Evolutionary conservation across 257 asterid species (phyloP).

Genomic region (Cruciata laevipes): DNA sequence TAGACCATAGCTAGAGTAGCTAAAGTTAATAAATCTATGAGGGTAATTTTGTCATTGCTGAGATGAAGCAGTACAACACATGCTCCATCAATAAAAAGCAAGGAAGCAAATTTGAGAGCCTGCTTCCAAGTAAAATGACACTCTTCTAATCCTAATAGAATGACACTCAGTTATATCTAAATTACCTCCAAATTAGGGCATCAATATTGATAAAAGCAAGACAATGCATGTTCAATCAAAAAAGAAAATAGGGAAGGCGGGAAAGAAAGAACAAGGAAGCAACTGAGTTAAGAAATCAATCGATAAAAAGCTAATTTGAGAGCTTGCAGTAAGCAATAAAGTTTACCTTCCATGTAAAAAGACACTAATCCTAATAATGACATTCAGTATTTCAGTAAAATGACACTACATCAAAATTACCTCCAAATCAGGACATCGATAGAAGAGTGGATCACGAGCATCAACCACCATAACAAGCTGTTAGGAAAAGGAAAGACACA

Average conservation of each 20-base stretch:
- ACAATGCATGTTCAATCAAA: too few relatives aligned
- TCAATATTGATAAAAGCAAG: slow-evolving; percentile 61
- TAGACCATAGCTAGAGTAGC: too few relatives aligned
- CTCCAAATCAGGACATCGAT: slow-evolving; percentile 98
- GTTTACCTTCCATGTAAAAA: not conserved
- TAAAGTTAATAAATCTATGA: too few relatives aligned
- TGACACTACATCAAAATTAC: slow-evolving; percentile 27
- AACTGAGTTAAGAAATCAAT: not conserved
- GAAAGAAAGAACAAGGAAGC: not conserved
- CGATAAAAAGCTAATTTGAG: not conserved
- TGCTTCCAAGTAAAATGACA: not conserved
- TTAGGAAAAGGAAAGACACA: slow-evolving; percentile 18
- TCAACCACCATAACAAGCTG: slow-evolving; percentile 98
- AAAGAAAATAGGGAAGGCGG: too few relatives aligned
- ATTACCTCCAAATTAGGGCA: slow-evolving; percentile 98
- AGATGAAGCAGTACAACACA: too few relatives aligned
- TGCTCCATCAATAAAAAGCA: too few relatives aligned
- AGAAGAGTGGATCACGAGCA: slow-evolving; percentile 93
- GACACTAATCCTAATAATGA: too few relatives aligned
- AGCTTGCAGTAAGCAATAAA: not conserved
- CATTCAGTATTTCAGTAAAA: too few relatives aligned
- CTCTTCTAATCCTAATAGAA: too few relatives aligned
- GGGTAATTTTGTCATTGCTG: not conserved
- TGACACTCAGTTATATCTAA: not conserved
- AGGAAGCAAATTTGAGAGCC: not conserved